These are phyloP conservation scores for Pichia nakasei DNA, from an alignment of 805 yeast species.

Conservation along the genomic window DNA sequence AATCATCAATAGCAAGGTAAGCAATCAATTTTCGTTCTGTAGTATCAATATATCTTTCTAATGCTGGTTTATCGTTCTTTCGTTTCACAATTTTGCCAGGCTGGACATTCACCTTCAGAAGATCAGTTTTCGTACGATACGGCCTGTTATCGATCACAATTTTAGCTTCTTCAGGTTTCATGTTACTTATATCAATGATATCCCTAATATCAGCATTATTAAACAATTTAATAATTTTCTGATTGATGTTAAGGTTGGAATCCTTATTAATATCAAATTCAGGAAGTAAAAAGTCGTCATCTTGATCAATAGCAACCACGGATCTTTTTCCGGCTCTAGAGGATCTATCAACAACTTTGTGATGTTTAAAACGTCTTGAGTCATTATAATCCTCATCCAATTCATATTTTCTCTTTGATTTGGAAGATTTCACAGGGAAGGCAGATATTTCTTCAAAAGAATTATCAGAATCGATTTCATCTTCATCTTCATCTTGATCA, in stretches of 20 bases:
- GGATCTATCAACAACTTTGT: background rate
- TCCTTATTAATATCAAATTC: conserved; percentile 23
- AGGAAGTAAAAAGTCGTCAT: conserved; percentile 26
- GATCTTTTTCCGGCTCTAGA: conserved; percentile 12
- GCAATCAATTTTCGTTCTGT: conserved; percentile 69
- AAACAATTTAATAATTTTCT: conserved; percentile 63
- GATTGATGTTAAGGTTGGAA: conserved; percentile 38
- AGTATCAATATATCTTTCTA: conserved; percentile 66
- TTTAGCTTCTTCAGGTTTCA: conserved; percentile 58
- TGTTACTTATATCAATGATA: conserved; percentile 69
- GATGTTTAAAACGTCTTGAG: background rate
- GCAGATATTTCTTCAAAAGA: conserved; percentile 6
- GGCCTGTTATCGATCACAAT: conserved; percentile 64
- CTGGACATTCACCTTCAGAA: conserved; percentile 49
- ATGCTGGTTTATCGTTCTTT: conserved; percentile 27
- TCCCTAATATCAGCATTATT: conserved; percentile 72
- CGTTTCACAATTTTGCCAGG: conserved; percentile 11
- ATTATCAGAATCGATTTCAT: conserved; percentile 4
- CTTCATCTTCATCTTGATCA: conserved; percentile 1
- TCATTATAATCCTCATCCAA: conserved; percentile 36
- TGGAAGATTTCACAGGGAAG: background rate
- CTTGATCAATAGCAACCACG: conserved; percentile 18
- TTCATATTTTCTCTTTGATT: conserved; percentile 32
- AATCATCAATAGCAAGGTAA: conserved; percentile 89
- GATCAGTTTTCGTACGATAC: conserved; percentile 45